Percentiles rank a stretch among this genome's conserved stretches.
phyloP scores from a whole-genome alignment of 2,329 filamentous ascomycete species.

The Apiospora arundinis region DNA sequence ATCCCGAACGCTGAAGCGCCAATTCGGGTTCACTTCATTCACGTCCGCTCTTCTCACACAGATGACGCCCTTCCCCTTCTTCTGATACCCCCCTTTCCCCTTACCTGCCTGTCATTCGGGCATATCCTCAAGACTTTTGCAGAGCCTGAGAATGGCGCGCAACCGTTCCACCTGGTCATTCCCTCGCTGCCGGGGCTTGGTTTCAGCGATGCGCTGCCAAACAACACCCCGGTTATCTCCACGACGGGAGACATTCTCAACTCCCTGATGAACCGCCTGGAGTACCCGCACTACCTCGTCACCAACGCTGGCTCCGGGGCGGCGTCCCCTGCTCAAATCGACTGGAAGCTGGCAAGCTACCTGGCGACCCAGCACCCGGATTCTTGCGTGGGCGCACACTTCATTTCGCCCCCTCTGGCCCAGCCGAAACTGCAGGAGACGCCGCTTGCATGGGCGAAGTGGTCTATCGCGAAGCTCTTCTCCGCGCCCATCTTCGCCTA shows the following conservation, averaged over 20 bases:
- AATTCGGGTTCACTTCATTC: slow-evolving; percentile 69
- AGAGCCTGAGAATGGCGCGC: slow-evolving; percentile 55
- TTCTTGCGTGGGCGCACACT: slow-evolving; percentile 65
- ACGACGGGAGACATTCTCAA: slow-evolving; percentile 63
- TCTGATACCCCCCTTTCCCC: slow-evolving; percentile 69
- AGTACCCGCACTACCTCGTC: slow-evolving; percentile 64
- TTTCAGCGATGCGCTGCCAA: slow-evolving; percentile 68
- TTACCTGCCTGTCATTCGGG: slow-evolving; percentile 65
- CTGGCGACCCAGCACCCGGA: slow-evolving; percentile 55
- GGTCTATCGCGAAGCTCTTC: slow-evolving; percentile 58
- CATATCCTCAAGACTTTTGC: slow-evolving; percentile 62
- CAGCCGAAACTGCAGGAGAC: slow-evolving; percentile 53
- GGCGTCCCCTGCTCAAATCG: slow-evolving; percentile 54
- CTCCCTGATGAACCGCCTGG: slow-evolving; percentile 64
- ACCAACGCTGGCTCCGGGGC: slow-evolving; percentile 58
- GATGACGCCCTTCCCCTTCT: slow-evolving; percentile 66
- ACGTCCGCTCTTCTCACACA: slow-evolving; percentile 58
- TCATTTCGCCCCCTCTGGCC: slow-evolving; percentile 62
- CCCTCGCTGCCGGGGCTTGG: slow-evolving; percentile 71
- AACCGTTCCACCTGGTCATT: slow-evolving; percentile 70
- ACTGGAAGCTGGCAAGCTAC: slow-evolving; percentile 55
- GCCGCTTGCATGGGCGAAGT: slow-evolving; percentile 60
- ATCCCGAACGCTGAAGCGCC: slow-evolving; percentile 47
- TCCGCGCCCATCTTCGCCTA: slow-evolving; percentile 62
- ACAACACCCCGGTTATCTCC: slow-evolving; percentile 54